phyloP scores from a whole-genome alignment of 306 rosid genomes.

The Luffa aegyptiaca region DNA sequence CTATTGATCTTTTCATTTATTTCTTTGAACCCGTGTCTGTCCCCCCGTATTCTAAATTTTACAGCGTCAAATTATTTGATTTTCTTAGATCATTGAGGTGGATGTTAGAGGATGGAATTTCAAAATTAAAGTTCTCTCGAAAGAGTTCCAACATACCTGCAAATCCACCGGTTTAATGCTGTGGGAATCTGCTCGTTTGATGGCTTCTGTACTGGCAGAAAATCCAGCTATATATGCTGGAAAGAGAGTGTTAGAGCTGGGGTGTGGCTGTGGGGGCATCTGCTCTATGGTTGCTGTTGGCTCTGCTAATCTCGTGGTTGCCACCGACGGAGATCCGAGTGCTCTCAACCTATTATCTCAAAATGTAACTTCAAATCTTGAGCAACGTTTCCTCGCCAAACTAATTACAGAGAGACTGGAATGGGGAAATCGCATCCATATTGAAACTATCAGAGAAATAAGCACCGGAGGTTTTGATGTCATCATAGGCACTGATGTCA shows the following conservation, averaged over 20 bases:
- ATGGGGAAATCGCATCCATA: slow-evolving; percentile 68
- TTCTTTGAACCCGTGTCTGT: neutral
- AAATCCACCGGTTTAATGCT: slow-evolving; percentile 87
- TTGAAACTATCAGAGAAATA: slow-evolving; percentile 47
- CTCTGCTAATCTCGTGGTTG: slow-evolving; percentile 50
- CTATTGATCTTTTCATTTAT: neutral
- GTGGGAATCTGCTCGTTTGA: slow-evolving; percentile 90
- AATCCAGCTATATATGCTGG: slow-evolving; percentile 63
- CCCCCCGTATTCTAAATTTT: neutral
- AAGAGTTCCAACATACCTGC: slow-evolving; percentile 82
- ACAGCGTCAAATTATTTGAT: neutral
- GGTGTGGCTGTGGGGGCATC: slow-evolving; percentile 79
- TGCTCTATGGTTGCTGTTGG: slow-evolving; percentile 72
- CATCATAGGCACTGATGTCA: slow-evolving; percentile 79
- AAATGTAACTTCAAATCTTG: slow-evolving; percentile 58
- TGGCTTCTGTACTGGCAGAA: slow-evolving; percentile 69
- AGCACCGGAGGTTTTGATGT: slow-evolving; percentile 51
- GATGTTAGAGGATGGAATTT: slow-evolving; percentile 44
- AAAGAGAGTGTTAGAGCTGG: slow-evolving; percentile 75
- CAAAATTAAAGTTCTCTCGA: slow-evolving; percentile 56
- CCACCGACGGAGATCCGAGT: slow-evolving; percentile 74
- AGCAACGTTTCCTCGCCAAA: slow-evolving; percentile 30
- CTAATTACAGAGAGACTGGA: slow-evolving; percentile 34
- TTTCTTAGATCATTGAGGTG: slow-evolving; percentile 36
- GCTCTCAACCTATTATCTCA: slow-evolving; percentile 53